Evolutionary conservation across 306 rosid genomes (phyloP).

Genomic region (Crataegus laevigata): DNA sequence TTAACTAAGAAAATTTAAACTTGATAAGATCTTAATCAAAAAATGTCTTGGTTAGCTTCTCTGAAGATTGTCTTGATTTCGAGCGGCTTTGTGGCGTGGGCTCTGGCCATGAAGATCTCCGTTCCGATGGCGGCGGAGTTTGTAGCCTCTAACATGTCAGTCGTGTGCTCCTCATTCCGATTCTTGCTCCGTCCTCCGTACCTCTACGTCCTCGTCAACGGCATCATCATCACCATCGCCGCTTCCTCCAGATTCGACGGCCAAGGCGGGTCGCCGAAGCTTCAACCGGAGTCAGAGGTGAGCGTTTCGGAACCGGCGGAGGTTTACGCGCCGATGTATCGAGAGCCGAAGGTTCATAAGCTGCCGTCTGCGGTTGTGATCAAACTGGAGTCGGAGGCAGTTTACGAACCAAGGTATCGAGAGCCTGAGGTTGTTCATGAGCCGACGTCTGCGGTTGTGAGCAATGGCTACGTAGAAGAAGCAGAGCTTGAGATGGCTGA

Average conservation of each 20-base stretch:
- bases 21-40: not conserved
- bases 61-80: slow-evolving; percentile 33
- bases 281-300: not conserved
- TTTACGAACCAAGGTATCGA: too few relatives aligned
- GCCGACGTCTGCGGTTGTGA: not conserved
- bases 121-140: slow-evolving; percentile 36
- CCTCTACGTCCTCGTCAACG: slow-evolving; percentile 53
- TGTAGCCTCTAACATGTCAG: slow-evolving; percentile 17
- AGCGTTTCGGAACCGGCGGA: not conserved
- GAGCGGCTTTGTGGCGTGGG: slow-evolving; percentile 31
- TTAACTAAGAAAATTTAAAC: not conserved
- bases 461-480: not conserved
- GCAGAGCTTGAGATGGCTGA: not conserved
- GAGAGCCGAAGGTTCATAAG: slow-evolving; percentile 7
- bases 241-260: slow-evolving; percentile 40
- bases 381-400: not conserved
- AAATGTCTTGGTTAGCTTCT: slow-evolving; percentile 39
- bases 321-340: slow-evolving; percentile 8
- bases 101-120: slow-evolving; percentile 34
- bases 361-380: not conserved
- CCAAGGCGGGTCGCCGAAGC: not conserved
- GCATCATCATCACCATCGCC: slow-evolving; percentile 64
- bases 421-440: too few relatives aligned
- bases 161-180: slow-evolving; percentile 32
- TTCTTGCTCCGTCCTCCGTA: slow-evolving; percentile 72